Conservation (phyloP, 805 yeast species). For the Wickerhamiella nectarea region DNA sequence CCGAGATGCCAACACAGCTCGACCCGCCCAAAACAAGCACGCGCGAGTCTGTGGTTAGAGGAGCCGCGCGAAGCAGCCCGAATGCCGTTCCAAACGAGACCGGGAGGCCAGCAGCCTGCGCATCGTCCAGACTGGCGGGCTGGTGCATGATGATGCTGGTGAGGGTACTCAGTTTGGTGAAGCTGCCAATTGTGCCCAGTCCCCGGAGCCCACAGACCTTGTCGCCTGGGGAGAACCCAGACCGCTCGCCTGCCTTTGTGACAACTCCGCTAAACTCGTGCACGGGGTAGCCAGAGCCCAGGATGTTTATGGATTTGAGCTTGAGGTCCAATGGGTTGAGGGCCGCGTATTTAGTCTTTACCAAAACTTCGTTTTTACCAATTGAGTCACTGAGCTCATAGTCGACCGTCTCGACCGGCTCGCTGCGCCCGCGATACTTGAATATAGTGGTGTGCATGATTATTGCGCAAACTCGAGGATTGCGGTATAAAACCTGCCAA, state of each 20-base stretch:
- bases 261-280: conserved; percentile 55
- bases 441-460: background rate
- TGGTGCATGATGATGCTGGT: conserved; percentile 35
- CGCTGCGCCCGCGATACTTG: background rate
- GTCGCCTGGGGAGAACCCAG: conserved; percentile 38
- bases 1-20: conserved; percentile 49
- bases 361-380: conserved; percentile 35
- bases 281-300: conserved; percentile 28
- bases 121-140: conserved; percentile 35
- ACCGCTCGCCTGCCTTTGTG: conserved; percentile 39
- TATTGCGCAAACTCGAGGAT: background rate
- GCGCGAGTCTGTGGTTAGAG: conserved; percentile 32
- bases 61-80: conserved; percentile 27
- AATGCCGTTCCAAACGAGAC: conserved; percentile 52
- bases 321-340: conserved; percentile 56
- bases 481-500: background rate
- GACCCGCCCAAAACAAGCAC: conserved; percentile 62
- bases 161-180: background rate
- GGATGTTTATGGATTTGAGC: conserved; percentile 24
- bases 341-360: conserved; percentile 46
- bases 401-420: background rate
- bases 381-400: conserved; percentile 15
- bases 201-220: conserved; percentile 40
- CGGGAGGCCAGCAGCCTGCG: conserved; percentile 55
- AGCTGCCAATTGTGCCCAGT: background rate